Base-by-base conservation (phyloP, 2,329 filamentous ascomycete species). In the Claviceps fusiformis region DNA sequence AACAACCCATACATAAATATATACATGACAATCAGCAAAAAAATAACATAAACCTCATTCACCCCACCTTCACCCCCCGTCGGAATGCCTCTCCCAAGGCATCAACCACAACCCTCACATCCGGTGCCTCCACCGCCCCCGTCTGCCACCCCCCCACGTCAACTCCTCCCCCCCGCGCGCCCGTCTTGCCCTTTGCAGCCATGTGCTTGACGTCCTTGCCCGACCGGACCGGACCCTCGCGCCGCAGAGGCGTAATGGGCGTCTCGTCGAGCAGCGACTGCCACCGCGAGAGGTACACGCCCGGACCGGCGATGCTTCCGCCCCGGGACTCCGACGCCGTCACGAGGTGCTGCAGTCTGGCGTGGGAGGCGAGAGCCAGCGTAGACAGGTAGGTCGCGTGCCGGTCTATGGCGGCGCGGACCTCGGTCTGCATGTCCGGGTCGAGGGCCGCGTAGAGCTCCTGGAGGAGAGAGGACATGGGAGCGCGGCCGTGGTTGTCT, bases 271-370 rank as follows among this genome's bases (percentile, higher is more conserved):
- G 72, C 7, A 90, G 72, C 0, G 78, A 73, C 64, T 89, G 84
- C 87, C 87, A 91, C 52, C 82, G 77, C 1, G 80, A 75, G 29
- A 90, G 77, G 63, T 86, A 91, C 50, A 86, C 79, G 1, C 87
- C 87, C 0, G 87, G 86, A 0, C 86, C 86, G 29, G 74, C 75
- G 54, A 77, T 62, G 52, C 56, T 77, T 41, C 71, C 53, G 33
- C 62, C 60, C 19, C 55, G 58, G 45, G 56, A 48, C n/a, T 48
- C 62, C 5, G 63, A 58, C 1, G 63, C 63, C 54, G 75, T 73
- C 48, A 88, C 72, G 29, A 89, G 76, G 1, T 69, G 68, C 54
- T 81, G 77, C 57, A 87, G 76, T 2, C 80, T 78, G 0, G 67
- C 62, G 1, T 67, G 67, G 0, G 85, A 87, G 1, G 79, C 71